Base-by-base conservation (phyloP, 768 basidiomycete genomes). In the Termitomyces titanicus region DNA sequence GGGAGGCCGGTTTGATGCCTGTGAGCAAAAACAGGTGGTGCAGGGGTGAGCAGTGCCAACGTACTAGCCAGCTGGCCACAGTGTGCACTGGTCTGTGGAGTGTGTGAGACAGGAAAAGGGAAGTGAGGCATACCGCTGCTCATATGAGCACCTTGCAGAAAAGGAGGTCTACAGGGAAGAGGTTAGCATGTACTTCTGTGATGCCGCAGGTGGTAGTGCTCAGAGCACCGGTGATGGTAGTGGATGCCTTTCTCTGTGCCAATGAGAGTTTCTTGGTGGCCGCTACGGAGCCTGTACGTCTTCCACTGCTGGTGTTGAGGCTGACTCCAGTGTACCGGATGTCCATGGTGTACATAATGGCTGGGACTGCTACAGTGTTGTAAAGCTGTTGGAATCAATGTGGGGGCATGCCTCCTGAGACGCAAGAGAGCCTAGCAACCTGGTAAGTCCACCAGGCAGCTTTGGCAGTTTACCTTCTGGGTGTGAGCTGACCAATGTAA, bases 31-130 rank as follows among this genome's bases (percentile, higher is more conserved):
- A 49, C 2, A 54, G 47, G 24, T 47, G 40, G 51, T 59, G 54
- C 4, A 59, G 50, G 24, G 55, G 58, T 29, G 51, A 55, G n/a
- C n/a, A n/a, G 35, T 60, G 58, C 4, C 37, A 15, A 60, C 51
- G 5, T 49, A 31, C 50, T 9, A 51, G 42, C 9, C 15, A 42
- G 18, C 29, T 27, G 25, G 47, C 25, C 3, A 42, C 39, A n/a
- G n/a, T n/a, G n/a, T 13, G 37, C 33, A 37, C 44, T 34, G 34
- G 55, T n/a, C n/a, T n/a, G n/a, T n/a, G 54, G 11, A 54, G 58
- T n/a, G n/a, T n/a, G 17, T 59, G 54, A 5, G 59, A 17, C 5
- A 47, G 9, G 29, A 47, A 55, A 8, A 60, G 51, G 3, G 55
- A 53, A 27, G 55, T 8, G 0, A 56, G 47, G 9, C 44, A 20